Conservation (phyloP, 371 early-diverging fungal species). For the Mucor racemosus region DNA sequence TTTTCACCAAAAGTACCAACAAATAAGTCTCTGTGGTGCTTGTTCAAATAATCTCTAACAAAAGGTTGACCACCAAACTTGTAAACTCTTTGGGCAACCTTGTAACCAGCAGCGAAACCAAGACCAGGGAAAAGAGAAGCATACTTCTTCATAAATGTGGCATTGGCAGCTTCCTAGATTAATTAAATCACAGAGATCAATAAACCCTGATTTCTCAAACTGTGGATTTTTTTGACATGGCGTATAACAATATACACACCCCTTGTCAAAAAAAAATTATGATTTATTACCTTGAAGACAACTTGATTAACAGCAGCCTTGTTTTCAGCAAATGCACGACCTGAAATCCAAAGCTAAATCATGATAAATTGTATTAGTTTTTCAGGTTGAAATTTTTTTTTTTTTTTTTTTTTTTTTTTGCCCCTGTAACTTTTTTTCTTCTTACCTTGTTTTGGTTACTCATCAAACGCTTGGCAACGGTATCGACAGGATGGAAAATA, state of each 20-base stretch:
- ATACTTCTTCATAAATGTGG: conserved; percentile 80
- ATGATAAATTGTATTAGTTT: neutral
- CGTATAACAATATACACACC: neutral
- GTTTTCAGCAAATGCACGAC: conserved; percentile 62
- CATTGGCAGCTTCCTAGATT: conserved; percentile 79
- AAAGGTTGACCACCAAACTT: conserved; percentile 98
- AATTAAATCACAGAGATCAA: conserved; percentile 7
- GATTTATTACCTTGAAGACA: conserved; percentile 74
- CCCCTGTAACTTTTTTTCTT: neutral
- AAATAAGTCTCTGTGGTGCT: conserved; percentile 79
- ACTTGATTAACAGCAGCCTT: conserved; percentile 70
- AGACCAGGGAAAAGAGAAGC: conserved; percentile 96
- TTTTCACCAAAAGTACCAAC: conserved; percentile 85
- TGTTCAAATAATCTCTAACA: conserved; percentile 90
- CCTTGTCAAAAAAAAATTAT: conserved; percentile 20
- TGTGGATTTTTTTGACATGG: neutral
- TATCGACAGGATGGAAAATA: conserved; percentile 98
- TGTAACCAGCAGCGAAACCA: conserved; percentile 97
- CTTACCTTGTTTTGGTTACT: conserved; percentile 82
- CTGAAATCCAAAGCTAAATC: conserved; percentile 65
- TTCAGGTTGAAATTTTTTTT: too few species aligned
- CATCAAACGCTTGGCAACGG: conserved; percentile 98
- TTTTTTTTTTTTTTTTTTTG: neutral
- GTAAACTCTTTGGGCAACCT: conserved; percentile 94
- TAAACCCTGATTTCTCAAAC: neutral